Conservation (phyloP, 1,139 yeast species). For the Suhomyces wounanorum region DNA sequence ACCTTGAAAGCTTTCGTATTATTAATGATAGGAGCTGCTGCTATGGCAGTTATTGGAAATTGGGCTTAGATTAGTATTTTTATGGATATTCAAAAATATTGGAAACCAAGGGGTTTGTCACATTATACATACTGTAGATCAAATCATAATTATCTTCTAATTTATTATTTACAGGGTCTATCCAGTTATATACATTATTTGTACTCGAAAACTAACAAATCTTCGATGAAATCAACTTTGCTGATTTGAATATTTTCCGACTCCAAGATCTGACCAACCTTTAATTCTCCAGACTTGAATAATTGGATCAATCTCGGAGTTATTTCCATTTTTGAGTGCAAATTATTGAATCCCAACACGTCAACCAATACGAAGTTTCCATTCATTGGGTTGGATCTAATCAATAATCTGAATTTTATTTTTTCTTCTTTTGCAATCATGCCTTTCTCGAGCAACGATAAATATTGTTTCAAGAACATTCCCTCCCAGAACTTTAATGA, state of each 20-base stretch:
- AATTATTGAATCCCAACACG: constrained; percentile 29
- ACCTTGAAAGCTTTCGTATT: constrained; percentile 28
- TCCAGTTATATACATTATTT: constrained; percentile 4
- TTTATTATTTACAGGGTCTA: constrained; percentile 4
- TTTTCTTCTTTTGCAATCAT: constrained; percentile 18
- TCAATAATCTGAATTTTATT: constrained; percentile 28
- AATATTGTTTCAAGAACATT: constrained; percentile 34
- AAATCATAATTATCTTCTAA: too few relatives aligned
- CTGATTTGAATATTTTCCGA: constrained; percentile 22
- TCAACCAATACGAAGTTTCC: constrained; percentile 29
- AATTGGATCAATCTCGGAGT: constrained; percentile 23
- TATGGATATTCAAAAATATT: neutral
- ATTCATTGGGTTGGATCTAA: constrained; percentile 30
- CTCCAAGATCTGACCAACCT: constrained; percentile 27
- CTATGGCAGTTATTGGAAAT: constrained; percentile 26
- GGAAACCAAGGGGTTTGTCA: too few relatives aligned
- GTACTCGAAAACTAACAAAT: constrained; percentile 27
- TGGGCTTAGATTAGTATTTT: constrained; percentile 19
- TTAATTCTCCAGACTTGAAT: constrained; percentile 22
- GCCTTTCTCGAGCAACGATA: constrained; percentile 19
- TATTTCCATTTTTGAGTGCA: constrained; percentile 29
- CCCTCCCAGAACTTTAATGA: constrained; percentile 45
- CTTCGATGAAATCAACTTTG: constrained; percentile 38
- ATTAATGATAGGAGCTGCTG: constrained; percentile 21
- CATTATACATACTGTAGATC: too few relatives aligned